Conservation (phyloP, 352 stramenopile genomes). For the Phytophthora melonis region DNA sequence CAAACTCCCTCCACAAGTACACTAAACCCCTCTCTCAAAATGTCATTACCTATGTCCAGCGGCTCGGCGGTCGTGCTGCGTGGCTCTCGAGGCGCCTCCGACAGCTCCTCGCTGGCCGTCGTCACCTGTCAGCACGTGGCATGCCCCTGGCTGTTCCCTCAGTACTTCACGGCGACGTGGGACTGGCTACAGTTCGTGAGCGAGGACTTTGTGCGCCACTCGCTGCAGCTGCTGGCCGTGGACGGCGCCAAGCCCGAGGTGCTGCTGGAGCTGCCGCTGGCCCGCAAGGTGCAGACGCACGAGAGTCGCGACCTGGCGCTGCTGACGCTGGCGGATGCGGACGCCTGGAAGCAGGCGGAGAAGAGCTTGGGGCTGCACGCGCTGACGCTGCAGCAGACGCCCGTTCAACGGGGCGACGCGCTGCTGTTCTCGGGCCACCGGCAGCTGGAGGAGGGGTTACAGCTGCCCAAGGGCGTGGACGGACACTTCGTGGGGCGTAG, state of each 20-base stretch:
- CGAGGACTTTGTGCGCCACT: constrained; percentile 78
- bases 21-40: constrained; percentile 9
- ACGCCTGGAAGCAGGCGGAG: constrained; percentile 34
- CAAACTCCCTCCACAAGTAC: constrained; percentile 4
- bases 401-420: constrained; percentile 44
- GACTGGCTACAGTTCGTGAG: constrained; percentile 87
- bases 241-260: constrained; percentile 44
- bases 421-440: constrained; percentile 65
- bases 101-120: constrained; percentile 36
- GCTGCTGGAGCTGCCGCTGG: constrained; percentile 66
- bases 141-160: constrained; percentile 82
- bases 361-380: constrained; percentile 46
- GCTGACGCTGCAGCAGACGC: constrained; percentile 39
- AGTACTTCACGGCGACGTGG: constrained; percentile 82
- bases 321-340: constrained; percentile 54
- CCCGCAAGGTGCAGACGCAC: constrained; percentile 61
- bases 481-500: constrained; percentile 74
- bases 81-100: not conserved
- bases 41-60: constrained; percentile 27
- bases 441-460: constrained; percentile 26
- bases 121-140: constrained; percentile 86
- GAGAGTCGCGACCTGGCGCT: constrained; percentile 67
- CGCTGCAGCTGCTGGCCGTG: constrained; percentile 61
- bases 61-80: constrained; percentile 68
- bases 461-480: constrained; percentile 54